Percentiles rank a stretch among this genome's conserved stretches.
phyloP scores from a whole-genome alignment of 805 yeast species.

The Teunomyces funiuensis region DNA sequence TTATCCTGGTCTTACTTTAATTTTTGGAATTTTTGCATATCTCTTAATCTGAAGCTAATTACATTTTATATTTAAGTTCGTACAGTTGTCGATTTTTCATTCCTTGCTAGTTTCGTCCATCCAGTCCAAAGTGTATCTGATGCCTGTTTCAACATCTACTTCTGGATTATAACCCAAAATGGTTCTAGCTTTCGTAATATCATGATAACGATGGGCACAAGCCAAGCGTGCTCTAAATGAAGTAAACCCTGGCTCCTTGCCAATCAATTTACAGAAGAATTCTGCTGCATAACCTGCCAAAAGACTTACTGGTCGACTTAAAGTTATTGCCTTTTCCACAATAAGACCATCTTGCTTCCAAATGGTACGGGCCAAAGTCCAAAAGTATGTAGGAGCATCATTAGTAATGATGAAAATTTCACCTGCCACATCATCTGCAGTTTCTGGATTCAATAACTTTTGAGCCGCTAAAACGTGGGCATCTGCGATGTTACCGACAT shows the following conservation, averaged over 20 bases:
- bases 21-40: neutral
- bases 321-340: conserved; percentile 64
- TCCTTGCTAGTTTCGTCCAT: conserved; percentile 60
- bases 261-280: conserved; percentile 62
- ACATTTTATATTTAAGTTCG: neutral
- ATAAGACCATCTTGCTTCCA: conserved; percentile 96
- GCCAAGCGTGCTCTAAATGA: conserved; percentile 92
- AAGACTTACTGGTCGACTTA: conserved; percentile 75
- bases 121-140: conserved; percentile 78
- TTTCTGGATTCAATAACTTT: conserved; percentile 53
- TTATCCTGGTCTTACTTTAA: too few relatives aligned
- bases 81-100: neutral
- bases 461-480: conserved; percentile 92
- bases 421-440: conserved; percentile 62
- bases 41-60: neutral
- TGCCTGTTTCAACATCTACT: conserved; percentile 78
- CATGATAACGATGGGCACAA: conserved; percentile 92
- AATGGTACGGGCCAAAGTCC: conserved; percentile 94
- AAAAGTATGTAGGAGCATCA: conserved; percentile 91
- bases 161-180: conserved; percentile 78
- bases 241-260: conserved; percentile 90
- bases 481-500: conserved; percentile 97
- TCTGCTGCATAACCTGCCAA: conserved; percentile 80
- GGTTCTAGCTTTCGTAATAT: conserved; percentile 81
- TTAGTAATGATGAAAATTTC: conserved; percentile 89